These are phyloP conservation scores for Linanthus parryae DNA, from an alignment of 148 eudicot species.

Conservation along the genomic window DNA sequence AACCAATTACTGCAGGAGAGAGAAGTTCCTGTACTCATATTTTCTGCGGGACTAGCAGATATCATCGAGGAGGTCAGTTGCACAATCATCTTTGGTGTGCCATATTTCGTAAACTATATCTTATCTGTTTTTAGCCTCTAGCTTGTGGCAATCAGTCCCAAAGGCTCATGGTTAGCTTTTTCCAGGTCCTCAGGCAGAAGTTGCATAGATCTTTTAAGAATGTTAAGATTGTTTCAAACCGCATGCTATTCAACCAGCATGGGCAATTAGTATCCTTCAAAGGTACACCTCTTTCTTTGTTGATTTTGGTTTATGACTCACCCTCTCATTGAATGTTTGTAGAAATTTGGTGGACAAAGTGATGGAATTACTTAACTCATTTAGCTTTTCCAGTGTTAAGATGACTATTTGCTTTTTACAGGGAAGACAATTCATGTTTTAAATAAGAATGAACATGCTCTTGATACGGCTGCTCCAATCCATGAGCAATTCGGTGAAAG, in stretches of 20 bases:
- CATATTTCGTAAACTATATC: slow-evolving; percentile 1
- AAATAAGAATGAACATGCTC: slow-evolving; percentile 94
- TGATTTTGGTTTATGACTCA: background rate
- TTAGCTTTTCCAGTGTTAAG: background rate
- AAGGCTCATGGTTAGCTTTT: no score
- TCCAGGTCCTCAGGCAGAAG: slow-evolving; percentile 80
- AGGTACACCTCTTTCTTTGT: slow-evolving; percentile 35
- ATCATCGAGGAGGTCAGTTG: slow-evolving; percentile 83
- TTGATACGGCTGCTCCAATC: slow-evolving; percentile 88
- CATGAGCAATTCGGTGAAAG: slow-evolving; percentile 51
- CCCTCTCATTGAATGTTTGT: no score
- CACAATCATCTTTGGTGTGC: slow-evolving; percentile 3
- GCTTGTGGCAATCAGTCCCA: background rate
- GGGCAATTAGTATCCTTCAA: slow-evolving; percentile 67
- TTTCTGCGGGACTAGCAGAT: slow-evolving; percentile 97
- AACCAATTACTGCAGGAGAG: slow-evolving; percentile 43
- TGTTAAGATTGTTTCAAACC: slow-evolving; percentile 78
- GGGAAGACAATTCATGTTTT: slow-evolving; percentile 93
- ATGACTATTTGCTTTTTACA: slow-evolving; percentile 11
- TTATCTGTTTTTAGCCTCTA: slow-evolving; percentile 1
- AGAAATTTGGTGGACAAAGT: no score
- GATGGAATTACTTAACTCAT: background rate
- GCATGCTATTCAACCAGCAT: slow-evolving; percentile 69
- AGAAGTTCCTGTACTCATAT: slow-evolving; percentile 79
- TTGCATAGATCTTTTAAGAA: slow-evolving; percentile 68